Conservation (phyloP, 176 grass and related monocot species). For the Avena eriantha region DNA sequence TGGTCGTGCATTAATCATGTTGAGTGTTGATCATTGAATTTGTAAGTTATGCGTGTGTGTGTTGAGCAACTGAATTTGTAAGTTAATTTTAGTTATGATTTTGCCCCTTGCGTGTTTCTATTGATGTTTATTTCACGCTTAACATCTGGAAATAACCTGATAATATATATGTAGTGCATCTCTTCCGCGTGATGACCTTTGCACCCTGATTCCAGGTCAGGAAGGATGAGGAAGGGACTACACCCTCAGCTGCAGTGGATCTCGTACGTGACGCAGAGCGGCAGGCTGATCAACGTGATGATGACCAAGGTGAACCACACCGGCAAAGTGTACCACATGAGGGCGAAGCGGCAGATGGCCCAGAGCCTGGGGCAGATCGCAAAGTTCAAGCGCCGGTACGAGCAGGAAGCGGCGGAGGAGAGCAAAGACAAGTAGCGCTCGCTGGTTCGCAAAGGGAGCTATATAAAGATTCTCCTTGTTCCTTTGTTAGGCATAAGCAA, state of each 20-base stretch:
- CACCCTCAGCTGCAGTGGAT: conserved; percentile 75
- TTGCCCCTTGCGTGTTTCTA: too few species aligned
- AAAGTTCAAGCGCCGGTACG: conserved; percentile 52
- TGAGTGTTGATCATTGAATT: background rate
- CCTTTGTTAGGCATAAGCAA: background rate
- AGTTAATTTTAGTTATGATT: too few species aligned
- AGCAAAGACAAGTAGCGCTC: conserved; percentile 32
- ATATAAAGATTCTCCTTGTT: background rate
- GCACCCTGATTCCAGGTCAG: background rate
- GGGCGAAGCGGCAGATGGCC: conserved; percentile 65
- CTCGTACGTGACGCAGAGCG: conserved; percentile 67
- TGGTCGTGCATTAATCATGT: background rate
- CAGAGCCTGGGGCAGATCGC: conserved; percentile 63
- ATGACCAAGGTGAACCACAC: conserved; percentile 61
- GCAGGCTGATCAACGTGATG: conserved; percentile 60
- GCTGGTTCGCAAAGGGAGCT: background rate
- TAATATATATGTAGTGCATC: background rate
- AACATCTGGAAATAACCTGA: background rate
- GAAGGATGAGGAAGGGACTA: conserved; percentile 70
- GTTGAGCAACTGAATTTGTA: background rate
- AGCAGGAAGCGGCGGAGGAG: conserved; percentile 38
- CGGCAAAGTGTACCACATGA: conserved; percentile 67
- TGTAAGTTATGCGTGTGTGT: background rate
- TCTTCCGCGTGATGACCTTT: background rate
- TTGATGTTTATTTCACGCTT: background rate